Evolutionary conservation across 2,329 filamentous ascomycete genomes (phyloP), one percentile per base, ranked within the genome.

Genomic region (Drechslera avenae): DNA sequence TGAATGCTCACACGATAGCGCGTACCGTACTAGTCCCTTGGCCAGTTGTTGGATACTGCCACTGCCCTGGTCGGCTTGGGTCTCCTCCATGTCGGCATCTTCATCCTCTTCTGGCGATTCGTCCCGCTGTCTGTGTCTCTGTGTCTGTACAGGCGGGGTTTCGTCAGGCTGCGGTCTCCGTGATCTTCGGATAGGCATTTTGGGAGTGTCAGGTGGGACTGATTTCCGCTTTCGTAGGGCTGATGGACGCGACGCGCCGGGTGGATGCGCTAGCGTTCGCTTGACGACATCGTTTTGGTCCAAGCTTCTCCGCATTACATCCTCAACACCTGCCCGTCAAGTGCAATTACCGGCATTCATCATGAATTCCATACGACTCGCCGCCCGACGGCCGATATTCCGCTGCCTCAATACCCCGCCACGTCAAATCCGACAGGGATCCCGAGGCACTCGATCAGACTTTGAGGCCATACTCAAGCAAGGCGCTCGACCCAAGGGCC

Each of bases 11-110:
- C 81, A 82, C 5, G 84, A 77, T 8, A 87, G 67, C 1, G 84
- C 85, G 33, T 86, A 74, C 2, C 85, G 81, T 36, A 87, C 83
- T 46, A 87, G 69, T 63, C 84, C 85, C 67, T 85, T 86, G 5
- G 83, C 79, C 68, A 85, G 77, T 37, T 76, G 76, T 13, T 74
- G 69, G 3, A 73, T 49, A 44, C 61, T 74, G 4, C 62, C 59
- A 34, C 73, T 71, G 10, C 63, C 57, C 21, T 26, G 17, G 4
- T 44, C 32, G 17, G 54, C 49, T 14, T 50, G 34, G 2, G 36
- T 47, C 5, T 33, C 43, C 4, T 57, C 56, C 50, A 61, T 54
- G 28, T 61, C 57, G 1, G 41, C 54, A n/a, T 60, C 56, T 3
- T 67, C 64, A 30, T 63, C 64, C 6, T 68, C 59, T 3, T 62